These are phyloP conservation scores for Diaporthe destruens DNA, from an alignment of 2,329 filamentous ascomycete genomes.

Conservation along the genomic window DNA sequence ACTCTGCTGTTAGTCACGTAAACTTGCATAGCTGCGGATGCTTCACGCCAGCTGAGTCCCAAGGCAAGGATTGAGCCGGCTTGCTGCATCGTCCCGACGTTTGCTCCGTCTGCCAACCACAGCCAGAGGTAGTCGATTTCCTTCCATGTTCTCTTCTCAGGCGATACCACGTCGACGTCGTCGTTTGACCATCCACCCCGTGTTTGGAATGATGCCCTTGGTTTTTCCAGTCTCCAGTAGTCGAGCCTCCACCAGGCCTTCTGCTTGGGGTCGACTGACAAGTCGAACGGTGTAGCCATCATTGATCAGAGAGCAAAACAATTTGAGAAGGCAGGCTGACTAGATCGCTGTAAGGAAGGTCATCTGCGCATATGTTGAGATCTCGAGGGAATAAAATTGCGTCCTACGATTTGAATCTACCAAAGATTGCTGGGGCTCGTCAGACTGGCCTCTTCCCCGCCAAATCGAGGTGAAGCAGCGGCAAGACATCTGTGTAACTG, in stretches of 20 bases:
- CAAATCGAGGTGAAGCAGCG: too few relatives aligned
- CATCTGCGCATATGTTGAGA: not conserved
- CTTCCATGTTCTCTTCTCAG: constrained; percentile 41
- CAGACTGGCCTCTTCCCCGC: not conserved
- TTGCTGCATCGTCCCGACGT: constrained; percentile 47
- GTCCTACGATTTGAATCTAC: not conserved
- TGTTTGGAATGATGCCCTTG: constrained; percentile 40
- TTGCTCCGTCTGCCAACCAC: constrained; percentile 45
- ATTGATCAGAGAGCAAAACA: too few relatives aligned
- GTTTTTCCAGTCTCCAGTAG: constrained; percentile 41
- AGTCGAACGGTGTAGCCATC: not conserved
- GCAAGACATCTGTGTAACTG: not conserved
- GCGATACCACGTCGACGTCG: constrained; percentile 43
- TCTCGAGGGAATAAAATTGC: not conserved
- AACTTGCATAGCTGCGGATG: constrained; percentile 45
- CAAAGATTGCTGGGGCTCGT: not conserved
- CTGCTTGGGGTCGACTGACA: not conserved
- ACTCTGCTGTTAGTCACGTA: not conserved
- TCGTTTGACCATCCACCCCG: constrained; percentile 42
- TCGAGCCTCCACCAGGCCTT: constrained; percentile 35
- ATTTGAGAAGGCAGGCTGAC: not conserved
- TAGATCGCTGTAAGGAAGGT: not conserved
- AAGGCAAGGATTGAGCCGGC: constrained; percentile 44
- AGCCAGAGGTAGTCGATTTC: constrained; percentile 44
- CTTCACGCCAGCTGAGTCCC: constrained; percentile 46